Percentiles rank a stretch among this genome's conserved stretches.
Conservation (phyloP, 2,329 filamentous ascomycete genomes). For the Penicillium sp. region DNA sequence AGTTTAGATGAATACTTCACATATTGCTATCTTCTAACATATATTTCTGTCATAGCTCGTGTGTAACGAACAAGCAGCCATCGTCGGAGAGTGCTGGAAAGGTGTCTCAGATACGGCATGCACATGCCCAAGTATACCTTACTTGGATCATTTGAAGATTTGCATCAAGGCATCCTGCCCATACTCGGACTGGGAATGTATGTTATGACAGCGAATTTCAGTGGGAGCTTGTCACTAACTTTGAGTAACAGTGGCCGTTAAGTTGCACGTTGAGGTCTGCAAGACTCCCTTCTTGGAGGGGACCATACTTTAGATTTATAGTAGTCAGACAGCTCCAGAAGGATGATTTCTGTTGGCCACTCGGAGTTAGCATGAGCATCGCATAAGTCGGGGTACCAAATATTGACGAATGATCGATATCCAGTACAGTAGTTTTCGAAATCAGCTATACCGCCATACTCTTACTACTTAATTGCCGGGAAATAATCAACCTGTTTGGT, state of each 20-base stretch:
- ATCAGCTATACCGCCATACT: no score
- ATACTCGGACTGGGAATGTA: conserved; percentile 1
- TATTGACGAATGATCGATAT: no score
- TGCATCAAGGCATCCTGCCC: background rate
- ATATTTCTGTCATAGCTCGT: background rate
- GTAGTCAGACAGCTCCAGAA: background rate
- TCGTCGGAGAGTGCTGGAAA: background rate
- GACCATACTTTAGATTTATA: background rate
- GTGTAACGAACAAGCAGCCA: conserved; percentile 4
- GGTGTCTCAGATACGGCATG: background rate
- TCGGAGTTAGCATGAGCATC: no score
- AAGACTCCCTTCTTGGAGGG: background rate
- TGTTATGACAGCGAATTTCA: background rate
- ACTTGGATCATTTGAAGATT: background rate
- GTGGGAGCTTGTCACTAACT: background rate
- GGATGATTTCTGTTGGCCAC: no score
- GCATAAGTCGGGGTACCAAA: no score
- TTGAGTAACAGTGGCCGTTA: background rate
- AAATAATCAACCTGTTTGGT: no score
- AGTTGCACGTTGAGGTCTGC: background rate
- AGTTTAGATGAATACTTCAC: background rate
- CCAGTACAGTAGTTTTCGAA: no score
- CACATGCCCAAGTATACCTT: conserved; percentile 1
- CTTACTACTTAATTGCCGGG: no score
- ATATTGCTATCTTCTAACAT: background rate